phyloP scores from a whole-genome alignment of 2,329 filamentous ascomycete genomes.

The Ophiocordyceps robertsii region DNA sequence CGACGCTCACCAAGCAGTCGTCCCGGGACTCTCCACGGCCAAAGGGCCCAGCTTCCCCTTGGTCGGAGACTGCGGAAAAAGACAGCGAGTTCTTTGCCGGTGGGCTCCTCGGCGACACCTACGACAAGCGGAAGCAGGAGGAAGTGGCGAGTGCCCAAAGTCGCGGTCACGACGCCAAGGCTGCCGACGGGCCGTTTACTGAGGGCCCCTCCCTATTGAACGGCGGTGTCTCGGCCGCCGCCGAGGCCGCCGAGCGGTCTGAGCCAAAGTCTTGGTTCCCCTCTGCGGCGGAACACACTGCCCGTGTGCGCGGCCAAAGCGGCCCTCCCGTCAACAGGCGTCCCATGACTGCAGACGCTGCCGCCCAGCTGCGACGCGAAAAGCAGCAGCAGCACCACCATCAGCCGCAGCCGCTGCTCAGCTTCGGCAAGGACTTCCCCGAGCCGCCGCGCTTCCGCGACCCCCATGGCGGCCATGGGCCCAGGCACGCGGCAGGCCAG shows the following conservation, averaged over 20 bases:
- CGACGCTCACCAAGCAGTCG: background rate
- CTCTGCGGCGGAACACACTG: slow-evolving; percentile 22
- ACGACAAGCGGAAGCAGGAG: slow-evolving; percentile 31
- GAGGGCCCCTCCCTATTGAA: slow-evolving; percentile 45
- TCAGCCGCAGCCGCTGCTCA: slow-evolving; percentile 47
- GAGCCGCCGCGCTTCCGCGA: slow-evolving; percentile 46
- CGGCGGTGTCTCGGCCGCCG: slow-evolving; percentile 11
- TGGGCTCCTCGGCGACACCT: slow-evolving; percentile 37
- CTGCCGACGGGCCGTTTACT: slow-evolving; percentile 30
- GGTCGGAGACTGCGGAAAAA: background rate
- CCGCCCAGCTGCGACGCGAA: slow-evolving; percentile 8
- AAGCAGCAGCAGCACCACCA: slow-evolving; percentile 35
- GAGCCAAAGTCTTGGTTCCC: slow-evolving; percentile 22
- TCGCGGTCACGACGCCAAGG: slow-evolving; percentile 19
- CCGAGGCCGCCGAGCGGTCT: slow-evolving; percentile 7
- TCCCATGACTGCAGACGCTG: slow-evolving; percentile 12
- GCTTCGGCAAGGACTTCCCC: slow-evolving; percentile 46
- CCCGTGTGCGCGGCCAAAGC: slow-evolving; percentile 16
- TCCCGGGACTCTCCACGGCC: background rate
- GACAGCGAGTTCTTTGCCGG: slow-evolving; percentile 32
- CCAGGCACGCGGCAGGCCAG: slow-evolving; percentile 22
- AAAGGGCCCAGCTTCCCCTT: background rate
- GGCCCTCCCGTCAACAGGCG: slow-evolving; percentile 8
- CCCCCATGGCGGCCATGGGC: slow-evolving; percentile 37
- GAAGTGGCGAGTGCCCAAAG: slow-evolving; percentile 14